Conservation (phyloP, 768 basidiomycete genomes). For the Lactarius tabidus region DNA sequence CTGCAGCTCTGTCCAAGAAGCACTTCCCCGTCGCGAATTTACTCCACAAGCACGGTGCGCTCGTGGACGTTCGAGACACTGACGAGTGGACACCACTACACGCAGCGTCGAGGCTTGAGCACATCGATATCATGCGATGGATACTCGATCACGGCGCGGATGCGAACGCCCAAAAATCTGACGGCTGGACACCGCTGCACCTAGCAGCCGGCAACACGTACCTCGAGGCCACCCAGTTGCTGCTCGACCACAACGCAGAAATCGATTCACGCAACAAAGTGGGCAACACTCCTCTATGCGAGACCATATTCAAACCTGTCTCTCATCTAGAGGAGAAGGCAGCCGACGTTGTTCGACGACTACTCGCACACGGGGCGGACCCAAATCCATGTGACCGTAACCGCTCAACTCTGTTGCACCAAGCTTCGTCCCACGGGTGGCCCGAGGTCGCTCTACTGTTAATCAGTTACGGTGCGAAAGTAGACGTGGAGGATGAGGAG, state of each 20-base stretch:
- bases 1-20: too few relatives aligned
- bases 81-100: too few relatives aligned
- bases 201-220: background rate
- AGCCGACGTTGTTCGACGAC: background rate
- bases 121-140: too few relatives aligned
- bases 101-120: too few relatives aligned
- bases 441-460: background rate
- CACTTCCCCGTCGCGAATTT: too few relatives aligned
- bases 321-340: background rate
- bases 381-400: background rate
- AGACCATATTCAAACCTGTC: accelerated
- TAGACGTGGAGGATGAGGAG: background rate
- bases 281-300: background rate
- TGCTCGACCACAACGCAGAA: background rate
- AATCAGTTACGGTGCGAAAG: background rate
- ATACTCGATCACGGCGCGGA: too few relatives aligned
- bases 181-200: background rate
- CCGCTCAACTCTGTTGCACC: background rate
- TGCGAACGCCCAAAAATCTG: too few relatives aligned
- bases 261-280: background rate
- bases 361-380: background rate
- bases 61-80: too few relatives aligned
- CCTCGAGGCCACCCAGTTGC: background rate
- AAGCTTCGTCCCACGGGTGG: background rate
- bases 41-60: too few relatives aligned